Percentiles rank a stretch among this genome's conserved stretches.
Evolutionary conservation across 192 early-diverging fungal genomes (phyloP).

Genomic region (Coemansia sp.): DNA sequence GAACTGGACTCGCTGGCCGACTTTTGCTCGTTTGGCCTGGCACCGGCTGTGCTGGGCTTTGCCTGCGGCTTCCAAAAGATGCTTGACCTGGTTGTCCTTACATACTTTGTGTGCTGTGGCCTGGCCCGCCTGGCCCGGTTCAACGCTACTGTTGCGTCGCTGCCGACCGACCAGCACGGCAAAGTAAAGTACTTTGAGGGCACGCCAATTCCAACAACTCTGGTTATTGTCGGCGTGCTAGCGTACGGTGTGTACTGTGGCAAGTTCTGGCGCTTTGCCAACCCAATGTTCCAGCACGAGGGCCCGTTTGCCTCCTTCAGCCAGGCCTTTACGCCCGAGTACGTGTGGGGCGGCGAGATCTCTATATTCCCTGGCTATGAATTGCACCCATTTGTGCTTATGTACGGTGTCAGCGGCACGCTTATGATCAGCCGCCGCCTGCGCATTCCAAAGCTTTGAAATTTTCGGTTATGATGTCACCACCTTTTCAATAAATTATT

Average conservation of each 20-base stretch:
- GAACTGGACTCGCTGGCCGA: slow-evolving; percentile 90
- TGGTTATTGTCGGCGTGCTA: slow-evolving; percentile 66
- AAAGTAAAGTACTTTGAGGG: slow-evolving; percentile 87
- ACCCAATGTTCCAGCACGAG: slow-evolving; percentile 47
- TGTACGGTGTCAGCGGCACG: slow-evolving; percentile 77
- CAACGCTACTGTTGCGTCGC: slow-evolving; percentile 82
- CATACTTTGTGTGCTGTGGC: slow-evolving; percentile 84
- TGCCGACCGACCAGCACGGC: slow-evolving; percentile 72
- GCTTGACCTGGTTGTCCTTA: slow-evolving; percentile 72
- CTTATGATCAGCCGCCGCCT: slow-evolving; percentile 77
- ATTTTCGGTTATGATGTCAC: no score
- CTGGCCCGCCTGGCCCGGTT: slow-evolving; percentile 83
- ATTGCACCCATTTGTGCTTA: slow-evolving; percentile 76
- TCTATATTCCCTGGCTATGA: slow-evolving; percentile 61
- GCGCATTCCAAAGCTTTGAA: slow-evolving; percentile 71
- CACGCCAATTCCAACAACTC: slow-evolving; percentile 82
- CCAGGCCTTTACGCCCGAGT: slow-evolving; percentile 56
- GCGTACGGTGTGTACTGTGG: slow-evolving; percentile 60
- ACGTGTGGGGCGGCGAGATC: slow-evolving; percentile 60
- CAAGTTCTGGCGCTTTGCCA: slow-evolving; percentile 55
- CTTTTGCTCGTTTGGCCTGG: slow-evolving; percentile 74
- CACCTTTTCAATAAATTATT: neutral
- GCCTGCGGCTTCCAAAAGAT: slow-evolving; percentile 81
- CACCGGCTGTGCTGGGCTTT: slow-evolving; percentile 81
- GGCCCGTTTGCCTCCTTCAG: slow-evolving; percentile 52